phyloP scores from a whole-genome alignment of 805 yeast species.

The Ogataea salicorniae region DNA sequence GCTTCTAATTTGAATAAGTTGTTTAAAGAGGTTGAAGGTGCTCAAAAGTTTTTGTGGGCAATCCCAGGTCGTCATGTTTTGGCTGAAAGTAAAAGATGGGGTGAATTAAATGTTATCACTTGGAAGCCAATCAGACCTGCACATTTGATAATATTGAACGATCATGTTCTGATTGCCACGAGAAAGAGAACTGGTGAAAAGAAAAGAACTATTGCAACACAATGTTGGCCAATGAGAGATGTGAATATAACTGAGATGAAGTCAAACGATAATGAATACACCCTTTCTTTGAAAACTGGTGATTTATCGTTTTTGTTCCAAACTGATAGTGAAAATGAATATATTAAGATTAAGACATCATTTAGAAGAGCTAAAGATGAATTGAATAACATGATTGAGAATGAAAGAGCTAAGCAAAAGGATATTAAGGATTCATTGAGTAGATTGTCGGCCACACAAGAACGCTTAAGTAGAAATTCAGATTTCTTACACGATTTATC shows the following conservation, averaged over 20 bases:
- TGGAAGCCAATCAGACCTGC: constrained; percentile 74
- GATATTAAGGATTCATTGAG: constrained; percentile 41
- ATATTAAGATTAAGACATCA: constrained; percentile 46
- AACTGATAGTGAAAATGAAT: constrained; percentile 57
- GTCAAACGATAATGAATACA: constrained; percentile 9
- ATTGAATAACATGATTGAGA: constrained; percentile 48
- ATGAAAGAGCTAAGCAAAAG: constrained; percentile 41
- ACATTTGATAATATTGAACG: constrained; percentile 74
- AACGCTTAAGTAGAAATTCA: constrained; percentile 25
- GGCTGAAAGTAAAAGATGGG: constrained; percentile 80
- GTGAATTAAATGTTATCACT: constrained; percentile 78
- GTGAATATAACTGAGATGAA: constrained; percentile 39
- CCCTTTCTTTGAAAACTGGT: constrained; percentile 15
- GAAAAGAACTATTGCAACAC: constrained; percentile 51
- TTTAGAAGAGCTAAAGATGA: constrained; percentile 60
- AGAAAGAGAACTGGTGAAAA: constrained; percentile 39
- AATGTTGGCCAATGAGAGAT: constrained; percentile 73
- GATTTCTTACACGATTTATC: constrained; percentile 53
- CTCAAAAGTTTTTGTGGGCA: constrained; percentile 71
- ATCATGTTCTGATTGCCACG: constrained; percentile 68
- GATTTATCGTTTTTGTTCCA: constrained; percentile 46
- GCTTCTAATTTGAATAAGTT: constrained; percentile 61
- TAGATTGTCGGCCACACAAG: constrained; percentile 30
- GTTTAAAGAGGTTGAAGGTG: constrained; percentile 86
- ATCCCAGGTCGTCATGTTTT: constrained; percentile 76